Evolutionary conservation across 345 rosid species (phyloP).

Genomic region (Citrus mangshanensis): DNA sequence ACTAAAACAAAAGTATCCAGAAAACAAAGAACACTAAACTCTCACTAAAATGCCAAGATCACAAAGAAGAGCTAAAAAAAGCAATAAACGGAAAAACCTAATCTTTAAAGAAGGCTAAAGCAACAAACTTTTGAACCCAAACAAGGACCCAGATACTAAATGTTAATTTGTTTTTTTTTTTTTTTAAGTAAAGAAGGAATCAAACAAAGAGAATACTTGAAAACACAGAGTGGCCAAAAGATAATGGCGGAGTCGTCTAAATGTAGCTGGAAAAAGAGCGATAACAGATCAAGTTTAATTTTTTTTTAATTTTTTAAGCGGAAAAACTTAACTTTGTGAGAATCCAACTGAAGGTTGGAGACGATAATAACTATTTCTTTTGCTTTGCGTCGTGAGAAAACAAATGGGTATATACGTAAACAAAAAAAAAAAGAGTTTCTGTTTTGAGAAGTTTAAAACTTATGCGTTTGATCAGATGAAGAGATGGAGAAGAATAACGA

Average conservation of each 20-base stretch:
- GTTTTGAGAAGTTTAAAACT: background rate
- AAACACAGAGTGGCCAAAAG: constrained; percentile 20
- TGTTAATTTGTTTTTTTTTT: background rate
- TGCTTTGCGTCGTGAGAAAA: background rate
- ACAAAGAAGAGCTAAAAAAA: constrained; percentile 4
- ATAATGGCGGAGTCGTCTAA: constrained; percentile 26
- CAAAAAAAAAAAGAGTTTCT: background rate
- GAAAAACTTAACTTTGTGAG: constrained; percentile 22
- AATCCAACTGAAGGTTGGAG: constrained; percentile 21
- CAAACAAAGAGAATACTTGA: background rate
- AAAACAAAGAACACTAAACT: constrained; percentile 13
- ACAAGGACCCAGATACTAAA: background rate
- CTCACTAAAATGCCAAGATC: constrained; percentile 11
- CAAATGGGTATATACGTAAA: background rate
- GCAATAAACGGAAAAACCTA: constrained; percentile 13
- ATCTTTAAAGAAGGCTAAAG: constrained; percentile 8
- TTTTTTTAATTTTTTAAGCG: background rate
- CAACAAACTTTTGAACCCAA: constrained; percentile 12
- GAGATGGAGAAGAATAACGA: background rate
- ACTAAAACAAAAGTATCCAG: constrained; percentile 22
- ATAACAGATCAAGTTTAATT: constrained; percentile 11
- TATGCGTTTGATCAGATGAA: background rate
- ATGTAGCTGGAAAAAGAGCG: constrained; percentile 27
- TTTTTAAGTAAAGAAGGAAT: background rate
- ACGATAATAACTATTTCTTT: constrained; percentile 23